Evolutionary conservation across 345 rosid genomes (phyloP), one percentile per base, ranked within the genome.

Genomic region (Cardamine occulta): DNA sequence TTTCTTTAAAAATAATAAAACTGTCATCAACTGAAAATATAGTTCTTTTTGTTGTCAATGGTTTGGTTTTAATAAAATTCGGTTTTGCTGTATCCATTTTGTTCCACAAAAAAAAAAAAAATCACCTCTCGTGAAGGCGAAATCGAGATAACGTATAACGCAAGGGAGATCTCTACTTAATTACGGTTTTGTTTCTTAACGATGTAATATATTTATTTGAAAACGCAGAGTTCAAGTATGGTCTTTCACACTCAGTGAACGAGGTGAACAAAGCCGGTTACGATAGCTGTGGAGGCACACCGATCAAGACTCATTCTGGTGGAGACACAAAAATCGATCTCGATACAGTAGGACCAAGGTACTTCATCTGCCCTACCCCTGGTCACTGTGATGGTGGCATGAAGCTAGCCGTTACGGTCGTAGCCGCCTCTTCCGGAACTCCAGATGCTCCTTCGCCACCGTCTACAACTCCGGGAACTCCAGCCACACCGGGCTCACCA

Each of bases 341-440:
- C 9, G 12, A 49, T 5, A 72, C 52, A 15, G 35, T 47, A 2
- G 82, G 84, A 58, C 0, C 39, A 23, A 65, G 6, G 11, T 74
- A 74, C 4, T 81, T 8, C 68, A 9, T 74, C 6, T 74, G 74
- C 2, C 59, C 80, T 5, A 74, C 74, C 2, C 12, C 18, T 15
- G 74, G 80, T 23, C 82, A 0, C 18, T 81, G 84, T 6, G 0
- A 0, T 0, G 0, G 0, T 26, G 82, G 80, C 57, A 74, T 74
- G 84, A 81, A 70, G 71, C 53, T 81, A 40, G 12, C 80, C 8
- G 65, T 81, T 55, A 70, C 69, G 7, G 82, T 82, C 48, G 63
- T 9, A 40, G 68, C 71, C 55, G 63, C 59, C 10, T 51, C 74
- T 60, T 1, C 57, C 53, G 74, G 79, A 31, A 32, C 81, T 10